Evolutionary conservation across 176 grass and related monocot species (phyloP).

Genomic region (Ensete glaucum): DNA sequence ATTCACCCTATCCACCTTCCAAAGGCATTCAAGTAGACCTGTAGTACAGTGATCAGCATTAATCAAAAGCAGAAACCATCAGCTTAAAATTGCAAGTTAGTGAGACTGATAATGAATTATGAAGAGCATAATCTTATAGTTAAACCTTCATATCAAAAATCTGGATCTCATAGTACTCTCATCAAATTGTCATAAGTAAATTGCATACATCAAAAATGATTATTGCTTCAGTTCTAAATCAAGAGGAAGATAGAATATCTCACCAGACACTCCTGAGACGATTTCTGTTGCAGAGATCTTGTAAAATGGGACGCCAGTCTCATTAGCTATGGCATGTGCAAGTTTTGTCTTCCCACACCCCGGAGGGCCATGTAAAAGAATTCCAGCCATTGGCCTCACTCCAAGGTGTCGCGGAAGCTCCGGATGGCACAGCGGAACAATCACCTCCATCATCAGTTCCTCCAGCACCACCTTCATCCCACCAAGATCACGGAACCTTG

Average conservation of each 20-base stretch:
- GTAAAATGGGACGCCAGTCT: conserved; percentile 80
- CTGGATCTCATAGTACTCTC: too few species aligned
- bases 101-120: neutral
- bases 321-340: conserved; percentile 78
- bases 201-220: neutral
- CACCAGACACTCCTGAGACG: conserved; percentile 82
- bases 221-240: neutral
- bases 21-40: neutral
- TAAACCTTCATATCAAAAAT: neutral
- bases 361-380: conserved; percentile 69
- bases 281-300: conserved; percentile 86
- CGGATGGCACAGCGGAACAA: conserved; percentile 72
- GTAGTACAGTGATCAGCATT: neutral
- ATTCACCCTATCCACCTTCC: neutral
- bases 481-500: conserved; percentile 53
- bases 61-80: neutral
- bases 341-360: conserved; percentile 91
- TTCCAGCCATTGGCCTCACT: conserved; percentile 57
- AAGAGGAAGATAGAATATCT: neutral
- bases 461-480: conserved; percentile 61
- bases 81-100: neutral
- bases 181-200: neutral
- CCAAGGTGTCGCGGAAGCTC: conserved; percentile 58
- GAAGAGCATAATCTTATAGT: neutral
- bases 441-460: conserved; percentile 83